These are phyloP conservation scores for Ceratobasidium sp. DNA, from an alignment of 1,284 basidiomycete species.

Conservation along the genomic window DNA sequence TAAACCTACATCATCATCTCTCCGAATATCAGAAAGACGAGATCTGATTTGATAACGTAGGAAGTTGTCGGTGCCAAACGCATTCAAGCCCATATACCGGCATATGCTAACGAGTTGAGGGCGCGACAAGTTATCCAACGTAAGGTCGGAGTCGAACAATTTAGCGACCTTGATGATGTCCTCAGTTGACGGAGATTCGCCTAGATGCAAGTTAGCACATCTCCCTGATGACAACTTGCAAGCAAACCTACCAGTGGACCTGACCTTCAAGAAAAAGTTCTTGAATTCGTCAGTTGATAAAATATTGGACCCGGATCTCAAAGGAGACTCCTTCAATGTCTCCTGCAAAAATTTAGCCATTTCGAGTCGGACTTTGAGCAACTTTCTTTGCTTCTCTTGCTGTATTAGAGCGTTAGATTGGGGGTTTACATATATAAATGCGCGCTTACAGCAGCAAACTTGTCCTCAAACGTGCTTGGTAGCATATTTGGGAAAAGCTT, in stretches of 20 bases:
- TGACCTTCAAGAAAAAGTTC: slow-evolving; percentile 96
- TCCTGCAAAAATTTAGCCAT: slow-evolving; percentile 99
- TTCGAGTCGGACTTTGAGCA: slow-evolving; percentile 92
- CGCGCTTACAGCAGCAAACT: slow-evolving; percentile 80
- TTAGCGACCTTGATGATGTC: slow-evolving; percentile 96
- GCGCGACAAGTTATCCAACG: slow-evolving; percentile 95
- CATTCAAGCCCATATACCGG: slow-evolving; percentile 97
- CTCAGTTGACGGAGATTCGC: slow-evolving; percentile 85
- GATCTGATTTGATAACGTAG: slow-evolving; percentile 91
- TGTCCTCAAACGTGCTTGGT: slow-evolving; percentile 97
- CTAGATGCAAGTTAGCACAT: slow-evolving; percentile 47
- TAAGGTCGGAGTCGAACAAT: slow-evolving; percentile 96
- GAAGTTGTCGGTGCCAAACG: slow-evolving; percentile 99
- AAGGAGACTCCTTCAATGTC: slow-evolving; percentile 91
- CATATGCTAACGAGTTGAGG: slow-evolving; percentile 98
- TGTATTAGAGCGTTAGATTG: slow-evolving; percentile 47
- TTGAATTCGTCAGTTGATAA: slow-evolving; percentile 96
- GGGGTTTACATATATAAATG: not conserved
- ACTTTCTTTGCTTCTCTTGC: slow-evolving; percentile 97
- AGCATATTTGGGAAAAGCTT: slow-evolving; percentile 99
- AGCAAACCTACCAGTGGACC: slow-evolving; percentile 37
- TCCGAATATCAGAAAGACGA: slow-evolving; percentile 81
- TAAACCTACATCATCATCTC: slow-evolving; percentile 77
- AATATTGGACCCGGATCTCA: slow-evolving; percentile 90
- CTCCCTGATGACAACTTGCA: slow-evolving; percentile 9